Evolutionary conservation across 2,329 filamentous ascomycete genomes (phyloP), one percentile per base, ranked within the genome.

Genomic region (Epichloe gansuensis): DNA sequence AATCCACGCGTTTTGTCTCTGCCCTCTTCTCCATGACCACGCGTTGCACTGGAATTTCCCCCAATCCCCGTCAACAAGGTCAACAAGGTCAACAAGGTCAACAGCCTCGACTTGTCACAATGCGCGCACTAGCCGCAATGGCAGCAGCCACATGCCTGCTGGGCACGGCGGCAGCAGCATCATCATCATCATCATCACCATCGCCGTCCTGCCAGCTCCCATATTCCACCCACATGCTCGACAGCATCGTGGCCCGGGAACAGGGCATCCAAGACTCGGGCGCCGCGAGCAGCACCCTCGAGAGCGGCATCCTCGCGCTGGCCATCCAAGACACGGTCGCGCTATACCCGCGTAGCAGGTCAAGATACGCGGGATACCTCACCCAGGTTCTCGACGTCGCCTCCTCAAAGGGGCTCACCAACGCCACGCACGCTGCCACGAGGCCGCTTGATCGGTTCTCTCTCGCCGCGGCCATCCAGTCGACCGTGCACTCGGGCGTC

Each of bases 381-480:
- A 43, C 42, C 3, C 42, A 42, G 6, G 54, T 62, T 4, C 53
- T 61, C 25, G 54, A 57, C 9, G 27, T 36, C 5, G 57, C 50
- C 11, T 53, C 57, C 27, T 8, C 50, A 34, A 48, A 4, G n/a
- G 43, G 21, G 45, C 51, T 56, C 36, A 47, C 49, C 21, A 53
- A 59, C 51, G 50, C 55, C 11, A 50, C 47, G 9, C 48, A 50
- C n/a, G 52, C 42, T 21, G 57, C 57, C 4, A 47, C 39, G 3
- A 51, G 53, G 8, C 59, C 60, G 9, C 52, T 61, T 4, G 58
- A 61, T 8, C 59, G 59, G 44, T 62, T 61, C 52, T 58, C 58
- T 6, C 51, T 61, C 39, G 57, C 54, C 4, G 54, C 52, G 1
- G 53, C 55, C 43, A 56, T 61, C 25, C 23, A 54, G 0, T 41